These are phyloP conservation scores for Lathyrus oleraceus DNA, from an alignment of 306 rosid species.

Conservation along the genomic window DNA sequence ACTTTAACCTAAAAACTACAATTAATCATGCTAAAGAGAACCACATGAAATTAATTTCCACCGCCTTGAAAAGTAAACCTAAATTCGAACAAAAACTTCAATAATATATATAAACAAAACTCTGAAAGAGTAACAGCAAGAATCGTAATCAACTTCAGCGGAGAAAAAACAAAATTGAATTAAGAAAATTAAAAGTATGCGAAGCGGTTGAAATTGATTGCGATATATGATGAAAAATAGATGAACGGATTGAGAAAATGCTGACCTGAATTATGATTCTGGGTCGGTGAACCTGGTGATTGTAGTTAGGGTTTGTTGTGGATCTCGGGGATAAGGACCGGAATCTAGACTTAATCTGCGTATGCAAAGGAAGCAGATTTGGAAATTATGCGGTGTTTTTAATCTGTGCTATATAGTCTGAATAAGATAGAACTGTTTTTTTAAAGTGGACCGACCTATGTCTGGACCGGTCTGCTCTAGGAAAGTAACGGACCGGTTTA, in stretches of 20 bases:
- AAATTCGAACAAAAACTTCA: not conserved
- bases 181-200: not conserved
- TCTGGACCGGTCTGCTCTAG: too few species aligned
- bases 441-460: not conserved
- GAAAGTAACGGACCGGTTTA: too few species aligned
- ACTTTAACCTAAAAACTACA: not conserved
- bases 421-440: not conserved
- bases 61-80: conserved; percentile 3
- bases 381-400: not conserved
- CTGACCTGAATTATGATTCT: not conserved
- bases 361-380: not conserved
- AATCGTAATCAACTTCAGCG: not conserved
- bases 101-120: not conserved
- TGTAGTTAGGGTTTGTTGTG: conserved; percentile 3
- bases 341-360: not conserved
- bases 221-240: not conserved
- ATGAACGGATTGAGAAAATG: not conserved
- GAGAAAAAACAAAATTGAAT: not conserved
- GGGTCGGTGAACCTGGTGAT: not conserved
- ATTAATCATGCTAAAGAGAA: not conserved
- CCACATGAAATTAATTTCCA: conserved; percentile 8
- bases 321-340: conserved; percentile 12
- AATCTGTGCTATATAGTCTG: not conserved
- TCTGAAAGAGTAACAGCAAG: not conserved
- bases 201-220: not conserved